Percentiles rank a stretch among this genome's conserved stretches.
Evolutionary conservation across 169 alveolate genomes (phyloP).

Genomic region (Amoebophrya sp.): DNA sequence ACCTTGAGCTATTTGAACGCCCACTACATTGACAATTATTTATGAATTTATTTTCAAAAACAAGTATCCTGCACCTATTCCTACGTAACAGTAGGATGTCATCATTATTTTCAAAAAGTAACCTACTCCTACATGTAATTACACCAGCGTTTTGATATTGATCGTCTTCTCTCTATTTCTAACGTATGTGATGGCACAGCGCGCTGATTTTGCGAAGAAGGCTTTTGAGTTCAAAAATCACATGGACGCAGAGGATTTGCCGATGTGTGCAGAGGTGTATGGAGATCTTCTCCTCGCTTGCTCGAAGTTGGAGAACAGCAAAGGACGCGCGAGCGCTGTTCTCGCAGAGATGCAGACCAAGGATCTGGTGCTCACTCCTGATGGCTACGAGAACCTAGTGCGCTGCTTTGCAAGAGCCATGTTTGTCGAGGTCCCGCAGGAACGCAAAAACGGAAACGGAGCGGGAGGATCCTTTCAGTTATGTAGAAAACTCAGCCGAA

Average conservation of each 20-base stretch:
- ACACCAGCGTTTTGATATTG: background rate
- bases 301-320: background rate
- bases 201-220: constrained; percentile 54
- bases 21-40: too few relatives aligned
- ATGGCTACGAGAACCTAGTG: constrained; percentile 33
- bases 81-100: background rate
- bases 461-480: background rate
- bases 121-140: background rate
- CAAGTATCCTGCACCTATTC: too few relatives aligned
- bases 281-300: constrained; percentile 34
- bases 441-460: background rate
- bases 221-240: constrained; percentile 64
- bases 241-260: constrained; percentile 61
- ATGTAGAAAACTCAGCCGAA: background rate
- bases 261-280: constrained; percentile 44
- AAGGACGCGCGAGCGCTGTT: background rate
- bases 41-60: too few relatives aligned
- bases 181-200: constrained; percentile 43
- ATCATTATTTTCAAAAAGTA: background rate
- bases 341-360: constrained; percentile 34
- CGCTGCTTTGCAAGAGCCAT: constrained; percentile 33
- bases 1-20: background rate
- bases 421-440: background rate
- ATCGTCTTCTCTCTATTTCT: background rate
- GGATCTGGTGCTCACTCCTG: constrained; percentile 26